Evolutionary conservation across 108 stramenopile species (phyloP), one percentile per base, ranked within the genome.

Genomic region (Nitzschia sp.): DNA sequence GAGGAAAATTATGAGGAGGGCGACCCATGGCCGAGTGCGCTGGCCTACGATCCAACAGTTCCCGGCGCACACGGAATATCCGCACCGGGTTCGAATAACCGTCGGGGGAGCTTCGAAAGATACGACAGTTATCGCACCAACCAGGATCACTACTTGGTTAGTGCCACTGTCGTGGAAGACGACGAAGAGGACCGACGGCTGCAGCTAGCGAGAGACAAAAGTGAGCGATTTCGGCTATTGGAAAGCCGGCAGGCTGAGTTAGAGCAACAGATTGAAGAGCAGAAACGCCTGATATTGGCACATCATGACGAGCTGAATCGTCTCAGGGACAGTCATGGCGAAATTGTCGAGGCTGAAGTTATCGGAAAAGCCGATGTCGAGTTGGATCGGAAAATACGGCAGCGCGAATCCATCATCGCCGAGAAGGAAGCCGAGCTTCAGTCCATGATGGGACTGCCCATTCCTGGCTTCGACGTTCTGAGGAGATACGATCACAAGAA

Each of bases 201-300:
- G 21, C 11, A 51, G 21, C 49, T 51, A 5, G 49, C 49, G 4
- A 17, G n/a, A 19, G 49, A 51, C 49, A 51, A 19, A 19, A 51
- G 49, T 19, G 49, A 51, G 49, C 13, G 49, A 19, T 51, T 51
- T 51, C 49, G 49, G 4, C 5, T 51, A 4, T 23, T 51, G 21
- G 49, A 51, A 51, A 51, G 49, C 49, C 49, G 49, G 11, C 49
- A 51, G 21, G 49, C 49, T n/a, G 49, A 51, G 19, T 51, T 51
- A 23, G 49, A 51, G 49, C 19, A 51, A 23, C 49, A 51, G 21
- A 51, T 51, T 19, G 49, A 9, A 19, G 49, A 51, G 21, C 49
- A 51, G 49, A 51, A 51, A 51, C 8, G n/a, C 4, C 21, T 51
- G 49, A 51, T 51, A n/a, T 51, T 51, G 49, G n/a, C 8, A 21